Base-by-base conservation (phyloP, 1,284 basidiomycete species). In the Stygiomarasmius scandens region DNA sequence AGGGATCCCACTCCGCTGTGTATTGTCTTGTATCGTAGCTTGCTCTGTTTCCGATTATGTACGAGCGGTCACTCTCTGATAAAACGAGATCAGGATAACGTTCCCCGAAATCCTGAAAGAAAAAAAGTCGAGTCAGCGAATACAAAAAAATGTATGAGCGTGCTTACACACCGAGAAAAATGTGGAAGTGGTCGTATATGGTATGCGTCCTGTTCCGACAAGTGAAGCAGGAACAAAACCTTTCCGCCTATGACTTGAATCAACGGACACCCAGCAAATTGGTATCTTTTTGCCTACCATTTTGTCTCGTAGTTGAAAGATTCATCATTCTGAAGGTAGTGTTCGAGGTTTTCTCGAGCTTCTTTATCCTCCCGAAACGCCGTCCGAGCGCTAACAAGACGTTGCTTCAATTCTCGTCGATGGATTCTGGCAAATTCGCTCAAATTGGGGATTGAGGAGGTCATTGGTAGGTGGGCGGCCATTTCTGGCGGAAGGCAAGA, bases 11-110 rank as follows among this genome's bases (percentile, higher is more conserved):
- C 11, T 56, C 41, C 14, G 34, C 27, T 8, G 54, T 22, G 44
- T 59, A 59, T 22, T 51, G 43, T 11, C 58, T 46, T 19, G 44
- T 46, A 32, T 59, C 58, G 54, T 54, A 46, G 45, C 53, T 49
- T 1, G 58, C 54, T 36, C 32, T 43, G 32, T 59, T 59, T n/a
- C 58, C 54, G 19, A 59, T 55, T n/a, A 59, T 59, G 10, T 43
- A 44, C 16, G 53, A 59, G 12, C 51, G 11, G 16, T 56, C 29
- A 8, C 45, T 56, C 10, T 46, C 19, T 14, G 58, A 59, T 11
- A 58, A 32, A 24, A 58, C 41, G n/a, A 34, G 34, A 11, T 29
- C 25, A 5, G 44, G 34, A 27, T 49, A 19, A 24, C 29, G 48
- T 29, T 49, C 16, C 22, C 2, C 48, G 25, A 14, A 49, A n/a